phyloP scores from a whole-genome alignment of 2,329 filamentous ascomycete species.

The Coniella vitis region DNA sequence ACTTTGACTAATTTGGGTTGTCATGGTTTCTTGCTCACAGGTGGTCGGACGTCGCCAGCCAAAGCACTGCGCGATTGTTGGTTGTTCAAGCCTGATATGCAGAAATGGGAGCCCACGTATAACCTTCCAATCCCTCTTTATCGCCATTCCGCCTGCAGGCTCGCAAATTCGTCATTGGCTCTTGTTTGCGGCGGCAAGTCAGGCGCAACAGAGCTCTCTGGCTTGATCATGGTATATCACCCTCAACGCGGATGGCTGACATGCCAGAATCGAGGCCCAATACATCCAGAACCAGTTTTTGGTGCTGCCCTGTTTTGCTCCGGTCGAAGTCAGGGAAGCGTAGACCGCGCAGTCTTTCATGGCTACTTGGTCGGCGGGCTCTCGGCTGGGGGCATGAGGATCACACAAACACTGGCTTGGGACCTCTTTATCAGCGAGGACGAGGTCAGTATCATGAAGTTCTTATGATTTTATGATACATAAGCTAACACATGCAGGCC shows the following conservation, averaged over 20 bases:
- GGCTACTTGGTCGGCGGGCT: slow-evolving; percentile 73
- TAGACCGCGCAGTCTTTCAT: slow-evolving; percentile 27
- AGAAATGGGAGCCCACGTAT: slow-evolving; percentile 56
- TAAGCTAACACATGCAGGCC: slow-evolving; percentile 3
- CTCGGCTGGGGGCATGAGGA: slow-evolving; percentile 53
- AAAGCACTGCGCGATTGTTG: slow-evolving; percentile 67
- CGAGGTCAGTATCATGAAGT: slow-evolving; percentile 28
- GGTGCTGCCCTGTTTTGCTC: slow-evolving; percentile 33
- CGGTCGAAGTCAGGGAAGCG: slow-evolving; percentile 15
- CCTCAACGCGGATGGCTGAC: slow-evolving; percentile 39
- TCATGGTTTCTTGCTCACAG: slow-evolving; percentile 57
- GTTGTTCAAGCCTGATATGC: slow-evolving; percentile 51
- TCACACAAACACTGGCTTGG: slow-evolving; percentile 61
- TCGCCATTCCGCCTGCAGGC: slow-evolving; percentile 59
- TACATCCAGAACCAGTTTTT: slow-evolving; percentile 33
- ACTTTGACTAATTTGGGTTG: slow-evolving; percentile 61
- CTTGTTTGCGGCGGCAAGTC: slow-evolving; percentile 59
- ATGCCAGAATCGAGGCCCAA: slow-evolving; percentile 31
- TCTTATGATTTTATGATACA: neutral
- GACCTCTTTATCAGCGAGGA: slow-evolving; percentile 35
- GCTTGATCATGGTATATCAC: slow-evolving; percentile 47
- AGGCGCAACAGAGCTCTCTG: slow-evolving; percentile 39
- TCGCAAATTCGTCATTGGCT: slow-evolving; percentile 42
- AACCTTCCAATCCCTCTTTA: slow-evolving; percentile 67
- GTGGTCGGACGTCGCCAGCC: slow-evolving; percentile 72